Evolutionary conservation across 2,329 filamentous ascomycete species (phyloP).

Genomic region (Fusarium robinianum): DNA sequence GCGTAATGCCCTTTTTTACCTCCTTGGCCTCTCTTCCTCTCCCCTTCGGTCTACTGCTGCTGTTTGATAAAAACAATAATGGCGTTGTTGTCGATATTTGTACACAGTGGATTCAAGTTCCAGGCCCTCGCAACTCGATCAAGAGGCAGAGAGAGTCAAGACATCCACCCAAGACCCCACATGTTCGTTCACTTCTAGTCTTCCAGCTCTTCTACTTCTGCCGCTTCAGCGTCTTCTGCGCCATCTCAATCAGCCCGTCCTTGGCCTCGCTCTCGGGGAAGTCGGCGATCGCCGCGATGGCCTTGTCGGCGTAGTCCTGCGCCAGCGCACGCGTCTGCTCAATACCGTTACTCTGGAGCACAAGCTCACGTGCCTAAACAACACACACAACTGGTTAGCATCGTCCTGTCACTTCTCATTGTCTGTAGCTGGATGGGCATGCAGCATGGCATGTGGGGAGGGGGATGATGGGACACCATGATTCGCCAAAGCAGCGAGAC

Average conservation of each 20-base stretch:
- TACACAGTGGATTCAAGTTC: conserved; percentile 31
- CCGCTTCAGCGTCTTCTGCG: conserved; percentile 85
- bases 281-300: conserved; percentile 77
- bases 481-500: conserved; percentile 20
- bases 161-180: no score
- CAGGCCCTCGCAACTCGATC: no score
- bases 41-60: conserved; percentile 4
- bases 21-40: no score
- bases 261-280: conserved; percentile 98
- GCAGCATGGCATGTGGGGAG: not conserved
- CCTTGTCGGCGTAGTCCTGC: conserved; percentile 87
- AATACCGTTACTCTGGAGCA: conserved; percentile 81
- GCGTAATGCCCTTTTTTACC: no score
- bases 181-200: no score
- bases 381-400: conserved; percentile 29
- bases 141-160: no score
- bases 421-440: not conserved
- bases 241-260: conserved; percentile 89
- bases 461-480: conserved; percentile 12
- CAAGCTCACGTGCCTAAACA: conserved; percentile 79
- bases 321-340: conserved; percentile 90
- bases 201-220: conserved; percentile 67
- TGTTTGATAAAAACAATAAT: conserved; percentile 20
- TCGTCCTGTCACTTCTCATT: conserved; percentile 9
- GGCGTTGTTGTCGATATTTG: conserved; percentile 19